A percentile compares a stretch with the other conserved stretches of the same genome.
Evolutionary conservation across 768 basidiomycete species (phyloP).

Genomic region (Mycena pura): DNA sequence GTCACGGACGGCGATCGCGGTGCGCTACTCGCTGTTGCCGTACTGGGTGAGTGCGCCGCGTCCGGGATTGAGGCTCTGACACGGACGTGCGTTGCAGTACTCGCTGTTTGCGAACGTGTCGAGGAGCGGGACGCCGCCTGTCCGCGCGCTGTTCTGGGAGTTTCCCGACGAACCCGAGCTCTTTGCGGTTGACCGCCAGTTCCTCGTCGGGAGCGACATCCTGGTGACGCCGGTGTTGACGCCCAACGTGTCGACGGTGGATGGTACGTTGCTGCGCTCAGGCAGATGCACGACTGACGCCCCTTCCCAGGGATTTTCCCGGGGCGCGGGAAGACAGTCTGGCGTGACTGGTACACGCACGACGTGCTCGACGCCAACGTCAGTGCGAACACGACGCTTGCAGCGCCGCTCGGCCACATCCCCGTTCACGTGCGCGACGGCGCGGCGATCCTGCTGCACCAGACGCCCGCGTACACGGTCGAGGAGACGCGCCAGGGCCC

Average conservation of each 20-base stretch:
- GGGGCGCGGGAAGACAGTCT: constrained; percentile 60
- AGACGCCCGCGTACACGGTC: constrained; percentile 69
- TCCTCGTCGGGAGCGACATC: constrained; percentile 72
- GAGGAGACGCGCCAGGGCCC: constrained; percentile 68
- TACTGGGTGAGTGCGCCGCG: constrained; percentile 67
- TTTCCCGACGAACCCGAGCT: constrained; percentile 75
- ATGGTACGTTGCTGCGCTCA: constrained; percentile 47
- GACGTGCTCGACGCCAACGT: constrained; percentile 51
- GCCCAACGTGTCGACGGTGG: constrained; percentile 71
- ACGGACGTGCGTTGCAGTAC: constrained; percentile 50
- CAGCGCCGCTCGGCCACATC: constrained; percentile 78
- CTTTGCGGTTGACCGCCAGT: constrained; percentile 69
- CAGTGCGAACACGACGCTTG: constrained; percentile 54
- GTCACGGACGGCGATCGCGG: constrained; percentile 71
- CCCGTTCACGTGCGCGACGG: constrained; percentile 77
- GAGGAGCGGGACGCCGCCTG: constrained; percentile 66
- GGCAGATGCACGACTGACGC: not conserved
- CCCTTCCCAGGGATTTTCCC: constrained; percentile 63
- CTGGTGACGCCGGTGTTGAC: constrained; percentile 78
- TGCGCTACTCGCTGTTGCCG: constrained; percentile 74
- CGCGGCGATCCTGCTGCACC: constrained; percentile 68
- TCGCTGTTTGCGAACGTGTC: constrained; percentile 77
- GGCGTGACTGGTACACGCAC: constrained; percentile 82
- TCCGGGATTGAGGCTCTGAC: constrained; percentile 1
- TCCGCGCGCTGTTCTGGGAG: constrained; percentile 80